Evolutionary conservation across 129 eudicot genomes (phyloP), one percentile per base, ranked within the genome.

Genomic region (Helianthus annuus): DNA sequence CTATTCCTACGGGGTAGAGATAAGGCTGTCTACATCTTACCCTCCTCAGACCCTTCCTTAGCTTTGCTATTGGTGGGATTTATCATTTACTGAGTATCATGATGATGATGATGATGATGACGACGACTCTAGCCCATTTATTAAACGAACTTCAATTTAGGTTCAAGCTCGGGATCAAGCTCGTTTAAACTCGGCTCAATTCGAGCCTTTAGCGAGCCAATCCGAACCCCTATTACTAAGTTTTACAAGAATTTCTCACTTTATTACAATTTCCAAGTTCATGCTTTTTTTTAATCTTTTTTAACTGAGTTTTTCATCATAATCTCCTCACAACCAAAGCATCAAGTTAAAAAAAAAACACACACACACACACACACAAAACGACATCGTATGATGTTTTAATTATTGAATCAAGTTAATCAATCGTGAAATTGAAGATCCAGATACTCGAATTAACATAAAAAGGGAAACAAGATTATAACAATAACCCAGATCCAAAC

Each of bases 401-500:
- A 19, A 19, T 19, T 19, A 19, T 19, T 19, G 22, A 19, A 19
- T 19, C 19, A 69, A 53, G 65, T 7, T 55, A 52, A 70, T 10
- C 24, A 55, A 17, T 55, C 54, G 55, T 55, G 27, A 55, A 36
- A 54, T 48, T 49, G 38, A 10, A 36, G 15, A 72, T 72, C 60
- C 58, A 44, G 52, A 72, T 11, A 61, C 77, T 27, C 68, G 15
- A 19, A 72, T 60, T 27, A 59, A 15, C 4, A 44, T 56, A 13
- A 56, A 56, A 19, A 0, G 13, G 0, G 6, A 17, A 55, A 55
- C 32, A 19, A 56, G 1, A 29, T 3, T 56, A 62, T 10, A 15
- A 48, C 16, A n/a, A 22, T 49, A 15, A 48, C 15, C 34, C 51
- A 63, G 70, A 63, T 73, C 78, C 54, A 73, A 61, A 34, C 36